A percentile compares a stretch with the other conserved stretches of the same genome.
phyloP scores from a whole-genome alignment of 1,284 basidiomycete genomes.

The Tranzscheliella williamsii region DNA sequence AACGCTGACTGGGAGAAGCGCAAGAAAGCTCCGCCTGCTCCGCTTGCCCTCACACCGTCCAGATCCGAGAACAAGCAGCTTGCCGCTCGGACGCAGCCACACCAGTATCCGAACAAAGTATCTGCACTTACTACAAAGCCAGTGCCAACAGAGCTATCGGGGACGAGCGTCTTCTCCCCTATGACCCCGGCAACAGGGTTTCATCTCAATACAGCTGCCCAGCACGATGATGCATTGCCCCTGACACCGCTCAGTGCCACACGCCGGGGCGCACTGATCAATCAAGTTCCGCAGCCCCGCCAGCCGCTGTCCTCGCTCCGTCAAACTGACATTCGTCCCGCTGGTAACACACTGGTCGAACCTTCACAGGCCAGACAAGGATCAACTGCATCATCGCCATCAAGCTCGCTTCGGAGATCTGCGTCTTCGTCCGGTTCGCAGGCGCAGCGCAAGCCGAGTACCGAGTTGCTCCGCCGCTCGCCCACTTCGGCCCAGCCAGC shows the following conservation, averaged over 20 bases:
- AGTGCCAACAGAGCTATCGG: slow-evolving; percentile 7
- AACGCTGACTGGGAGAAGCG: slow-evolving; percentile 36
- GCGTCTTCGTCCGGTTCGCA: background rate
- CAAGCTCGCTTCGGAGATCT: background rate
- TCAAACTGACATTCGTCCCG: no score
- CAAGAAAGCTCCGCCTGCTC: slow-evolving; percentile 38
- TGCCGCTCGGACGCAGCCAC: background rate
- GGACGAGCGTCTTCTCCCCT: slow-evolving; percentile 30
- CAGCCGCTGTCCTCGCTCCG: no score
- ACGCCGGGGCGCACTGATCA: slow-evolving; percentile 20
- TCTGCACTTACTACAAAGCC: background rate
- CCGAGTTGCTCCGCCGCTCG: slow-evolving; percentile 16
- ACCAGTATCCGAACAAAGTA: background rate
- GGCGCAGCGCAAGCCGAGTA: background rate
- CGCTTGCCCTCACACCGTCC: slow-evolving; percentile 20
- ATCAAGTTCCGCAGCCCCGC: slow-evolving; percentile 5
- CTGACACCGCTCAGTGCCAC: slow-evolving; percentile 39
- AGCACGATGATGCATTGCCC: slow-evolving; percentile 12
- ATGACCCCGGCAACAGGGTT: slow-evolving; percentile 15
- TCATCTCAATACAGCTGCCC: background rate
- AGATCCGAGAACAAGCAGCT: background rate
- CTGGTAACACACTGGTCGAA: no score
- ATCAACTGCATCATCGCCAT: background rate
- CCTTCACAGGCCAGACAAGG: no score
- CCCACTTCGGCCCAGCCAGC: slow-evolving; percentile 8